Percentiles rank a stretch among this genome's conserved stretches.
phyloP scores from a whole-genome alignment of 345 rosid genomes.

The Arabidopsis arenosa region DNA sequence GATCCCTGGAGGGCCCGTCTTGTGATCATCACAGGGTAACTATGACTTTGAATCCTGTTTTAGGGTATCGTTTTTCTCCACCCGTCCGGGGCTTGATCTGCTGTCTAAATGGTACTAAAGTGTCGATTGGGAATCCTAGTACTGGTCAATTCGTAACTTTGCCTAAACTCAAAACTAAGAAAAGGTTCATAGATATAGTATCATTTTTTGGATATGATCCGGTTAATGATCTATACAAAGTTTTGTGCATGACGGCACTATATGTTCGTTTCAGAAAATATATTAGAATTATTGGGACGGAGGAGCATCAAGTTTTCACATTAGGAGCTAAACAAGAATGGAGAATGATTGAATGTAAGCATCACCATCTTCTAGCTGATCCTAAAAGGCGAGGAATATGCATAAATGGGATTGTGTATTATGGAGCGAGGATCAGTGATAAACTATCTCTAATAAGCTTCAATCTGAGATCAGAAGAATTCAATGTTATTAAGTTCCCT shows the following conservation, averaged over 20 bases:
- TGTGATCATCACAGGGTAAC: not conserved
- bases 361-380: not conserved
- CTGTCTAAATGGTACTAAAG: not conserved
- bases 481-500: not conserved
- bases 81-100: not conserved
- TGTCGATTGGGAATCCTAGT: not conserved
- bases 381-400: not conserved
- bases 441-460: not conserved
- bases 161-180: not conserved
- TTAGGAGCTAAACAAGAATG: not conserved
- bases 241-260: not conserved
- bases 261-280: not conserved
- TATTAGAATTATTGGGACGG: not conserved
- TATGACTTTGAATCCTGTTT: not conserved
- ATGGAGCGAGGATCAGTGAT: not conserved
- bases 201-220: slow-evolving; percentile 16
- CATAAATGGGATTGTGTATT: not conserved
- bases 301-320: slow-evolving; percentile 15
- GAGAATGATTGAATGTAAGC: slow-evolving; percentile 17
- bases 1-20: not conserved
- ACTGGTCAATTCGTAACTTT: slow-evolving; percentile 1
- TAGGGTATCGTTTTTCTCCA: not conserved
- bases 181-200: too few species aligned
- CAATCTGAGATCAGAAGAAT: not conserved
- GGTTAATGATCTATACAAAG: not conserved